Conservation (phyloP, 2,329 filamentous ascomycete species). For the Thielaviopsis punctulata region DNA sequence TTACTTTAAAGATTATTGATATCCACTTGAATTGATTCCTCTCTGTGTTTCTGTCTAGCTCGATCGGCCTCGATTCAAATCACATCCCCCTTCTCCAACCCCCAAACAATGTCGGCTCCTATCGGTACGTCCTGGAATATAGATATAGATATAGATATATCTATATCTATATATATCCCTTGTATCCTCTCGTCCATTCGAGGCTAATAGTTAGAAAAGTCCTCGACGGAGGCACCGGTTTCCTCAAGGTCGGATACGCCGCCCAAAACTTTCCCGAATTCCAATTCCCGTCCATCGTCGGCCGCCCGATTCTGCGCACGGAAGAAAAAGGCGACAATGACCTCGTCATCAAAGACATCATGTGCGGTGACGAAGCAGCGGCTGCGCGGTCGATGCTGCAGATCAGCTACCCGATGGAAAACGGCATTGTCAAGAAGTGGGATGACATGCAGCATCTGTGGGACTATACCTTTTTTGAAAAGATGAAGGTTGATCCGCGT, state of each 20-base stretch:
- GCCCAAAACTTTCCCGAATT: slow-evolving; percentile 99
- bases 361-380: slow-evolving; percentile 97
- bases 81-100: not conserved
- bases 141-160: no score
- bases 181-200: not conserved
- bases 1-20: no score
- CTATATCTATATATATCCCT: not conserved
- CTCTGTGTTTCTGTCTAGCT: no score
- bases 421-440: slow-evolving; percentile 98
- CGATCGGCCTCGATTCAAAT: not conserved
- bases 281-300: slow-evolving; percentile 96
- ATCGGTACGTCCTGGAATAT: slow-evolving; percentile 1
- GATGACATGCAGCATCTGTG: slow-evolving; percentile 99
- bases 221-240: slow-evolving; percentile 98
- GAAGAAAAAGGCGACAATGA: slow-evolving; percentile 57
- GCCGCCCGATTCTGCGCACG: slow-evolving; percentile 88
- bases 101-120: not conserved
- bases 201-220: slow-evolving; percentile 36
- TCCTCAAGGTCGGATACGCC: slow-evolving; percentile 98
- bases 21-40: no score
- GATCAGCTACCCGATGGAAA: slow-evolving; percentile 99
- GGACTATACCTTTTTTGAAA: slow-evolving; percentile 97
- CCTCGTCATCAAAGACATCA: slow-evolving; percentile 83
- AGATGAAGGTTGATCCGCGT: slow-evolving; percentile 79
- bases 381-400: slow-evolving; percentile 93